A percentile compares a stretch with the other conserved stretches of the same genome.
Conservation (phyloP, 495 filamentous ascomycete species). For the Penicillium verhagenii region DNA sequence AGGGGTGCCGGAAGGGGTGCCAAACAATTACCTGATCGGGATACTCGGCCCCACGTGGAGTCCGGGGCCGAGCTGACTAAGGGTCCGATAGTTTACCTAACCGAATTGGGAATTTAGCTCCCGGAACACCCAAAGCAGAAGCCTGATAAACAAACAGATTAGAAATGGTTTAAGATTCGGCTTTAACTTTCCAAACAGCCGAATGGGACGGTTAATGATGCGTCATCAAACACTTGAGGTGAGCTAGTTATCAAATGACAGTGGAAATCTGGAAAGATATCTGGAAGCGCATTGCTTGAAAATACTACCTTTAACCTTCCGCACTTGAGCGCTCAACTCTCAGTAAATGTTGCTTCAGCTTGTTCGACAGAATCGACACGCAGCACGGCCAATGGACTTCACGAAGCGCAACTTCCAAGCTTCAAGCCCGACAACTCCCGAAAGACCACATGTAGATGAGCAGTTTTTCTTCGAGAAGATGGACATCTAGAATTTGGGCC, state of each 20-base stretch:
- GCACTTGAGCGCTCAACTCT: too few relatives aligned
- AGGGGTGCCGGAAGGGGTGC: neutral
- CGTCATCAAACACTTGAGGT: neutral
- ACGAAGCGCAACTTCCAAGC: neutral
- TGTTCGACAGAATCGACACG: neutral
- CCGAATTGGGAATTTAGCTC: neutral
- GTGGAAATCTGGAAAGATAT: too few relatives aligned
- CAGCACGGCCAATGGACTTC: neutral
- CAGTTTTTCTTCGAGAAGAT: slow-evolving; percentile 6
- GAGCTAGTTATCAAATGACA: neutral
- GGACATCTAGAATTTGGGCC: slow-evolving; percentile 9
- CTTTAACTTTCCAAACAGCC: too few relatives aligned
- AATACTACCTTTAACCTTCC: too few relatives aligned
- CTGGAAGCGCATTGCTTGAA: neutral
- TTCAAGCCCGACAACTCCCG: neutral
- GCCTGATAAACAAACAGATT: too few relatives aligned
- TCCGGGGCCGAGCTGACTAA: neutral
- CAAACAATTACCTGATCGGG: neutral
- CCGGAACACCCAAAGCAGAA: neutral
- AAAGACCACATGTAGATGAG: neutral
- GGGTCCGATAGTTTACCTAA: neutral
- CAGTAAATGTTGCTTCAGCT: too few relatives aligned
- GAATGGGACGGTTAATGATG: too few relatives aligned
- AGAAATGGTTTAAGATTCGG: too few relatives aligned
- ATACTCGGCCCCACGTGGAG: neutral